Evolutionary conservation across 1,284 basidiomycete genomes (phyloP).

Genomic region (Flammula alnicola): DNA sequence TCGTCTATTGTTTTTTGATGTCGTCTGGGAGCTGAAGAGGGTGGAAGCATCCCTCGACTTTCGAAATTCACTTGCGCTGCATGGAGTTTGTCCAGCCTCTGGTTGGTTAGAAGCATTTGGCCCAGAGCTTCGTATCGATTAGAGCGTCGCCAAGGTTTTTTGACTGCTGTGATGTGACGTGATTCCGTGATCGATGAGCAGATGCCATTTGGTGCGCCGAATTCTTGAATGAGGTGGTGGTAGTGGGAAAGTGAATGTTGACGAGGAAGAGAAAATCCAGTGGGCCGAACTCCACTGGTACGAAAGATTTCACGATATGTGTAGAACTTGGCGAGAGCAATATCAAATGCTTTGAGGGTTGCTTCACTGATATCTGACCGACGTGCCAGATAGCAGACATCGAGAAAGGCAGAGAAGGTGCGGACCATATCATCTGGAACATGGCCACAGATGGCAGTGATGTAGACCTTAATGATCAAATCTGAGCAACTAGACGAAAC

Average conservation of each 20-base stretch:
- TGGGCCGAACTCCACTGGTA: constrained; percentile 9
- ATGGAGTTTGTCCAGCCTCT: constrained; percentile 31
- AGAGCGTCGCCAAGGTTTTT: constrained; percentile 36
- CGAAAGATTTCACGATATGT: constrained; percentile 35
- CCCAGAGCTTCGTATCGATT: constrained; percentile 29
- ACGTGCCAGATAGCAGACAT: constrained; percentile 41
- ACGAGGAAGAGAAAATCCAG: background rate
- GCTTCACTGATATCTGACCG: constrained; percentile 21
- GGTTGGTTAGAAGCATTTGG: constrained; percentile 34
- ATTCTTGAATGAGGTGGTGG: background rate
- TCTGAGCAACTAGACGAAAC: background rate
- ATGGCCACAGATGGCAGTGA: constrained; percentile 33
- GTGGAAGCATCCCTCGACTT: constrained; percentile 25
- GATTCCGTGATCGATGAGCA: constrained; percentile 36
- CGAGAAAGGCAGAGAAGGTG: constrained; percentile 32
- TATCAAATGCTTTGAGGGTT: constrained; percentile 27
- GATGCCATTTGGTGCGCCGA: constrained; percentile 10
- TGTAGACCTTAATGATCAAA: constrained; percentile 27
- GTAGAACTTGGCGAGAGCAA: constrained; percentile 30
- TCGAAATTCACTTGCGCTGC: constrained; percentile 26
- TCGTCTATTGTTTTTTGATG: background rate
- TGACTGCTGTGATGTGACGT: constrained; percentile 37
- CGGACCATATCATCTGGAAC: constrained; percentile 31
- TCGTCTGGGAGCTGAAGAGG: background rate
- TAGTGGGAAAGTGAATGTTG: constrained; percentile 1